A percentile compares a stretch with the other conserved stretches of the same genome.
phyloP scores from a whole-genome alignment of 1,284 basidiomycete genomes.

The Ganoderma resinaceum region DNA sequence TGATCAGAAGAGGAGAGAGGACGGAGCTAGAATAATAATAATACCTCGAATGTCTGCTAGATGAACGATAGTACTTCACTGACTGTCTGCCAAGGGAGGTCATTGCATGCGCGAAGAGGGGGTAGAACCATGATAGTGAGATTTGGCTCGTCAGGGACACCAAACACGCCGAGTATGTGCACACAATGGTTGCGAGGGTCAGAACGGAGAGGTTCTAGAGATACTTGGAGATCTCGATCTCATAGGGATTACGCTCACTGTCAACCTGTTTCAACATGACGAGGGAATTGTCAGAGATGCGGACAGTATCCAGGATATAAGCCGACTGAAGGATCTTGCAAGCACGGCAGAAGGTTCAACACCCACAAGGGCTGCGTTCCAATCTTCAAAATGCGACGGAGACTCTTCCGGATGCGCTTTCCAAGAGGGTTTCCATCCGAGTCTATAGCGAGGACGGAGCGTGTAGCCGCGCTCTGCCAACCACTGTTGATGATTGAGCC shows the following conservation, averaged over 20 bases:
- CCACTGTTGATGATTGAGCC: constrained; percentile 25
- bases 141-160: constrained; percentile 4
- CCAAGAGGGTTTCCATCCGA: constrained; percentile 29
- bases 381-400: constrained; percentile 18
- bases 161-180: constrained; percentile 36
- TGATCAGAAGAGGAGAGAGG: not conserved
- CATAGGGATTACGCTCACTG: constrained; percentile 2
- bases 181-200: constrained; percentile 39
- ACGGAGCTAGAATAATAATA: not conserved
- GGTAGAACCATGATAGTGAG: constrained; percentile 34
- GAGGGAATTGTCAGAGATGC: constrained; percentile 14
- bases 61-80: constrained; percentile 34
- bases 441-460: constrained; percentile 28
- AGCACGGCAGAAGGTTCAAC: not conserved
- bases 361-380: not conserved
- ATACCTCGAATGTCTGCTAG: constrained; percentile 32
- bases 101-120: constrained; percentile 28
- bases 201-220: constrained; percentile 15
- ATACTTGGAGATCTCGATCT: constrained; percentile 27
- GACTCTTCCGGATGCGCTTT: not conserved
- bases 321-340: constrained; percentile 25
- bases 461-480: constrained; percentile 25
- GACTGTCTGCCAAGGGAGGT: constrained; percentile 28
- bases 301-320: constrained; percentile 20
- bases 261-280: constrained; percentile 19